Conservation (phyloP, 106 monocot genomes). For the Cymbidium sinense region DNA sequence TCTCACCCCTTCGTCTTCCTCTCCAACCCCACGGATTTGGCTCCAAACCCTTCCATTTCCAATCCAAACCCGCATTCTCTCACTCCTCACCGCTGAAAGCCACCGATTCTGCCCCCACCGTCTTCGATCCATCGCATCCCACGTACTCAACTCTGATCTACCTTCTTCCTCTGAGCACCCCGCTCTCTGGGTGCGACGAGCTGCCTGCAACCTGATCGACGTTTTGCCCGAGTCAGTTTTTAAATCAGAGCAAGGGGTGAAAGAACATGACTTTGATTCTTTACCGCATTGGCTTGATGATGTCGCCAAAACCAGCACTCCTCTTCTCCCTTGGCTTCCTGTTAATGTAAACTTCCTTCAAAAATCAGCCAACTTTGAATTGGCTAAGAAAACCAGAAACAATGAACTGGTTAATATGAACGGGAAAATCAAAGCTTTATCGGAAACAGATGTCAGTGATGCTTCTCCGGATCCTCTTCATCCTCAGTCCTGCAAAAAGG, state of each 20-base stretch:
- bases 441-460: slow-evolving; percentile 2
- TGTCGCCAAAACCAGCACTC: slow-evolving; percentile 8
- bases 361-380: neutral
- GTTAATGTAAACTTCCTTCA: slow-evolving; percentile 1
- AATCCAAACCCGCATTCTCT: slow-evolving; percentile 74
- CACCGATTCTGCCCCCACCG: slow-evolving; percentile 28
- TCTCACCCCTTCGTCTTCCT: neutral
- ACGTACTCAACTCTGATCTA: slow-evolving; percentile 15
- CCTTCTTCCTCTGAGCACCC: neutral
- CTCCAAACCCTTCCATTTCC: slow-evolving; percentile 59
- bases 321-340: slow-evolving; percentile 68
- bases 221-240: slow-evolving; percentile 8
- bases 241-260: neutral
- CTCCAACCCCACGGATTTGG: slow-evolving; percentile 3
- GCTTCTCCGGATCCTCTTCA: slow-evolving; percentile 23
- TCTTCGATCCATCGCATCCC: slow-evolving; percentile 35
- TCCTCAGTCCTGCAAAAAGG: slow-evolving; percentile 19
- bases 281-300: slow-evolving; percentile 59
- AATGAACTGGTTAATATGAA: neutral
- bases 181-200: slow-evolving; percentile 50
- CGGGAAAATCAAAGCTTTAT: slow-evolving; percentile 5
- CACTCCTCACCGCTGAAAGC: slow-evolving; percentile 50
- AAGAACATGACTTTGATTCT: slow-evolving; percentile 30
- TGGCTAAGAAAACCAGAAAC: neutral
- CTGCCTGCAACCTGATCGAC: slow-evolving; percentile 76